These are phyloP conservation scores for Aspergillus incahuasiensis DNA, from an alignment of 495 filamentous ascomycete genomes.

Conservation along the genomic window DNA sequence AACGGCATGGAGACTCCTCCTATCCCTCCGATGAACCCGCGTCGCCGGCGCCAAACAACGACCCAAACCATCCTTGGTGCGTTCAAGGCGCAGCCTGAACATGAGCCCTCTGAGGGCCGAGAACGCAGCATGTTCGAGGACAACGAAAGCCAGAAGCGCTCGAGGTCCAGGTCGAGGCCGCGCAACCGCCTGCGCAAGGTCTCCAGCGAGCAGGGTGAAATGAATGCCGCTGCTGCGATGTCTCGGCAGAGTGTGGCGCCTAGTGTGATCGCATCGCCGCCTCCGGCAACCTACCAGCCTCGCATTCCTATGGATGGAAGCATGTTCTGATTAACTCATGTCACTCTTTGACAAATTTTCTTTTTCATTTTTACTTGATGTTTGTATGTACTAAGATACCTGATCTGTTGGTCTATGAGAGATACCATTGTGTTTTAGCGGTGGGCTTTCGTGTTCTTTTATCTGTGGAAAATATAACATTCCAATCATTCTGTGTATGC, in stretches of 20 bases:
- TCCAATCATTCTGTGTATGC: neutral
- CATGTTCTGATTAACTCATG: constrained; percentile 35
- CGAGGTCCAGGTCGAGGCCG: constrained; percentile 28
- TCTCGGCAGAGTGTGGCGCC: constrained; percentile 39
- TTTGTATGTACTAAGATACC: constrained; percentile 23
- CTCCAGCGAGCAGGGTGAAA: constrained; percentile 42
- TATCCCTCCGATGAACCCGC: constrained; percentile 67
- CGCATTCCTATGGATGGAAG: constrained; percentile 40
- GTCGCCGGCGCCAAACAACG: constrained; percentile 55
- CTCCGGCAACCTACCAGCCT: constrained; percentile 36
- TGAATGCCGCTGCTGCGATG: constrained; percentile 28
- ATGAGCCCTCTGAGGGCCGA: constrained; percentile 16
- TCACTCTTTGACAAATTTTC: constrained; percentile 8
- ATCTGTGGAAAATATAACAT: neutral
- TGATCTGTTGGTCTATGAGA: constrained; percentile 17
- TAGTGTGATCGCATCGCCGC: constrained; percentile 22
- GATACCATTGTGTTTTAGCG: constrained; percentile 26
- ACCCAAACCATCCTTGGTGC: constrained; percentile 50
- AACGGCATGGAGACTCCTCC: constrained; percentile 49
- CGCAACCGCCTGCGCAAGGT: constrained; percentile 52
- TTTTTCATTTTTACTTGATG: constrained; percentile 15
- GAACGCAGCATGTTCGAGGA: constrained; percentile 46
- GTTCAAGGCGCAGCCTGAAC: constrained; percentile 24
- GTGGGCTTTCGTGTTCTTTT: constrained; percentile 6
- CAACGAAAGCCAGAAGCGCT: constrained; percentile 47